A percentile compares a stretch with the other conserved stretches of the same genome.
Conservation (phyloP, 306 rosid genomes). For the Fragaria nilgerrensis region DNA sequence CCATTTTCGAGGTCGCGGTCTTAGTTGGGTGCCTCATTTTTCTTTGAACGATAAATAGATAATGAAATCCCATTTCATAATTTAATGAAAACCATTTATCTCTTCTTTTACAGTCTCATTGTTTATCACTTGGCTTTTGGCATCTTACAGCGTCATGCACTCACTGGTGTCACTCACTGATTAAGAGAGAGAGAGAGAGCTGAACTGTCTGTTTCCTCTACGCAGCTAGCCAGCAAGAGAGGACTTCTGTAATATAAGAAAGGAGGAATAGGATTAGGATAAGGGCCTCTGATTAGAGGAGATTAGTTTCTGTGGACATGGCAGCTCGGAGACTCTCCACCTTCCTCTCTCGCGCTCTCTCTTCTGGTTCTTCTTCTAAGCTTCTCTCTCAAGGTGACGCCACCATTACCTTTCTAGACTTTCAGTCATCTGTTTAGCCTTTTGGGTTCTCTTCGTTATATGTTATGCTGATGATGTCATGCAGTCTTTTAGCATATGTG, state of each 20-base stretch:
- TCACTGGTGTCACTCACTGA: background rate
- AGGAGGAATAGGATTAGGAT: background rate
- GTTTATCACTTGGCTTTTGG: background rate
- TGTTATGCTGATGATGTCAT: background rate
- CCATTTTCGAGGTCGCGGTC: too few species aligned
- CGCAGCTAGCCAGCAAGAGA: background rate
- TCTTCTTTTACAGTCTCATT: background rate
- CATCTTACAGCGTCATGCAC: background rate
- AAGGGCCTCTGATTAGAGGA: background rate
- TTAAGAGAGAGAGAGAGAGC: background rate
- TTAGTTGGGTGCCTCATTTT: background rate
- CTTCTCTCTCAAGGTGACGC: slow-evolving; percentile 53
- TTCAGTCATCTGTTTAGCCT: background rate
- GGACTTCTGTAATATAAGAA: background rate
- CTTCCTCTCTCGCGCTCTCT: slow-evolving; percentile 54
- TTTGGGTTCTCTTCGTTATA: slow-evolving; percentile 1
- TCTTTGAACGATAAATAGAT: too few species aligned
- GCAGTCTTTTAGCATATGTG: background rate
- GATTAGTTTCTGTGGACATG: slow-evolving; percentile 41
- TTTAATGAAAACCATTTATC: background rate
- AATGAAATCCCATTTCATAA: too few species aligned
- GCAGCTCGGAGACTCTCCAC: slow-evolving; percentile 65
- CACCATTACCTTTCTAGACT: background rate
- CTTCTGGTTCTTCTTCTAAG: slow-evolving; percentile 46
- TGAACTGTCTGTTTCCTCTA: background rate